These are phyloP conservation scores for Spirogloea muscicola DNA, from an alignment of 139 green algal genomes.

Conservation along the genomic window DNA sequence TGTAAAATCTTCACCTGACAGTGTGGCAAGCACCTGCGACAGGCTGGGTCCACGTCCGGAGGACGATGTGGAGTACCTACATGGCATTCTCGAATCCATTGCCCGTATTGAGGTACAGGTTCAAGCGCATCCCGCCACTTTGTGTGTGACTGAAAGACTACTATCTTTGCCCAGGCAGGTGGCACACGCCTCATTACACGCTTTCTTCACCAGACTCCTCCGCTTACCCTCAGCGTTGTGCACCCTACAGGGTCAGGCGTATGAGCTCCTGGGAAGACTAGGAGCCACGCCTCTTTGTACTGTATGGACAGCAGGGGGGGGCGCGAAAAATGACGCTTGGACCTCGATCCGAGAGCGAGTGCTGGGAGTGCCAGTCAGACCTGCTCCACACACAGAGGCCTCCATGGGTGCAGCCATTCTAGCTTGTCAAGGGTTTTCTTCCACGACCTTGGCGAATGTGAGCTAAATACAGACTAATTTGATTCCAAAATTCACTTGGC, in stretches of 20 bases:
- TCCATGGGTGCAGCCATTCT: slow-evolving; percentile 71
- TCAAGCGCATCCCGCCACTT: background rate
- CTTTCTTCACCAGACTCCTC: background rate
- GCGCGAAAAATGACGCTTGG: slow-evolving; percentile 73
- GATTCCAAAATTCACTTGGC: too few relatives aligned
- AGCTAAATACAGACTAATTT: too few relatives aligned
- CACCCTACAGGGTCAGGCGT: slow-evolving; percentile 68
- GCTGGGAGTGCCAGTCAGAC: slow-evolving; percentile 69
- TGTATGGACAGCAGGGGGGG: slow-evolving; percentile 75
- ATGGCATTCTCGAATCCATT: slow-evolving; percentile 78
- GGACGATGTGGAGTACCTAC: slow-evolving; percentile 43
- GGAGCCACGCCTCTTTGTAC: slow-evolving; percentile 61
- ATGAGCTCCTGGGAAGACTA: slow-evolving; percentile 61
- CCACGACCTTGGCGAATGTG: too few relatives aligned
- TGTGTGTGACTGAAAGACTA: background rate
- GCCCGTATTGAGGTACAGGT: slow-evolving; percentile 75
- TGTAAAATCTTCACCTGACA: too few relatives aligned
- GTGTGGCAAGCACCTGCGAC: slow-evolving; percentile 56
- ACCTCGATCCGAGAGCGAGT: slow-evolving; percentile 56
- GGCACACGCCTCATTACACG: background rate
- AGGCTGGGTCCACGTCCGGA: slow-evolving; percentile 57
- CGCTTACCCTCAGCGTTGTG: slow-evolving; percentile 53
- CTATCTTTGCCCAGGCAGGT: background rate
- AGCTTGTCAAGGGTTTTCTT: too few relatives aligned
- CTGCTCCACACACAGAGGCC: slow-evolving; percentile 62